A percentile compares a stretch with the other conserved stretches of the same genome.
Conservation (phyloP, 306 rosid species). For the Spatholobus suberectus region DNA sequence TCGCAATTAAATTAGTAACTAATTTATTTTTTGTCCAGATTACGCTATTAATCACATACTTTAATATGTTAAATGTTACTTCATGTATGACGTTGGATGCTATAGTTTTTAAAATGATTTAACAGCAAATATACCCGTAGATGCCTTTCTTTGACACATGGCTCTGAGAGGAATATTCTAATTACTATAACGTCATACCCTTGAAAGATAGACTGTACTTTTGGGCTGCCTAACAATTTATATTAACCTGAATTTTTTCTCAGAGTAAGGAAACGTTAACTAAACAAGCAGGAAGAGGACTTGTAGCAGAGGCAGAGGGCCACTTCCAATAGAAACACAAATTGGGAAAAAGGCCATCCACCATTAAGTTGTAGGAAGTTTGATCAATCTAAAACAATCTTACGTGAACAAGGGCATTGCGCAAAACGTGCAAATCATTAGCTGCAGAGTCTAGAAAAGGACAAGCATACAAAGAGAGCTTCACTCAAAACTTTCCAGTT, state of each 20-base stretch:
- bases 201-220: constrained; percentile 33
- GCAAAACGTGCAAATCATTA: constrained; percentile 31
- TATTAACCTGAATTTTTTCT: neutral
- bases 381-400: neutral
- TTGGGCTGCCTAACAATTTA: constrained; percentile 31
- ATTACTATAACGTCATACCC: constrained; percentile 38
- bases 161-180: constrained; percentile 49
- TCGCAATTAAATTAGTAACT: constrained; percentile 37
- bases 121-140: constrained; percentile 46
- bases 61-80: constrained; percentile 39
- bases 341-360: neutral
- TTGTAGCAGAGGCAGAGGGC: neutral
- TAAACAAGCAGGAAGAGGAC: neutral
- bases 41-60: constrained; percentile 9
- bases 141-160: constrained; percentile 44
- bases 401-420: constrained; percentile 19
- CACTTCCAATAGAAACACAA: neutral
- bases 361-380: constrained; percentile 26
- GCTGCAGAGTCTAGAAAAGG: constrained; percentile 24
- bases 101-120: constrained; percentile 8
- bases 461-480: constrained; percentile 31
- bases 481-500: constrained; percentile 28
- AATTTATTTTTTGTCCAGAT: constrained; percentile 44
- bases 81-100: constrained; percentile 39
- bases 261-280: neutral